phyloP scores from a whole-genome alignment of 179 eudicot genomes.

The Spinacia oleracea region DNA sequence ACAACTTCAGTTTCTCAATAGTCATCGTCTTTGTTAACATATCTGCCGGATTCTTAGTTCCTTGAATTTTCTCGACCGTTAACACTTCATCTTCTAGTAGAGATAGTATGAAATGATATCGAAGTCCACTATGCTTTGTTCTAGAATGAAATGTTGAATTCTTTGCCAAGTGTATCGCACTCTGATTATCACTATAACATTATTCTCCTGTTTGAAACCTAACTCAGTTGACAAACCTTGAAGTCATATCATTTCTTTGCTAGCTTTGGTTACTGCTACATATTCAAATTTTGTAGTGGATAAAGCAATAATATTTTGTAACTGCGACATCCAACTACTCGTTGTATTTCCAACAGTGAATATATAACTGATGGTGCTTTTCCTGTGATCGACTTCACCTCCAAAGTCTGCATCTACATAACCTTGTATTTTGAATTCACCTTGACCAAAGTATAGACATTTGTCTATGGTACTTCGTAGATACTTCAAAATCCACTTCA shows the following conservation, averaged over 20 bases:
- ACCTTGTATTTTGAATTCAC: too few species aligned
- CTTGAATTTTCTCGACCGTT: too few species aligned
- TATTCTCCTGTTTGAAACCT: background rate
- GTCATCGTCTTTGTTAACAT: too few species aligned
- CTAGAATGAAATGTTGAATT: slow-evolving; percentile 21
- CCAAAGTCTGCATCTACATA: too few species aligned
- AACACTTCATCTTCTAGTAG: slow-evolving; percentile 3
- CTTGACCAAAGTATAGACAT: too few species aligned
- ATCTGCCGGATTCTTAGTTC: too few species aligned
- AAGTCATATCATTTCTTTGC: slow-evolving; percentile 5
- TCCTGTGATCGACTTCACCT: too few species aligned
- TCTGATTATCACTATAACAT: slow-evolving; percentile 1
- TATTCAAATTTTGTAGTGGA: background rate
- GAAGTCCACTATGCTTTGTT: slow-evolving; percentile 12
- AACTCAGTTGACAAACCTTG: slow-evolving; percentile 7
- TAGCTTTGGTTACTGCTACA: slow-evolving; percentile 1
- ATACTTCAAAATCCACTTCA: too few species aligned
- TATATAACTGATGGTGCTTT: too few species aligned
- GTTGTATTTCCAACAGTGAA: background rate
- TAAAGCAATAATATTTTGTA: background rate
- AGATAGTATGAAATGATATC: slow-evolving; percentile 9
- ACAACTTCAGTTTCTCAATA: slow-evolving; percentile 9
- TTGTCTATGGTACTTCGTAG: too few species aligned
- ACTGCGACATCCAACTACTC: background rate
- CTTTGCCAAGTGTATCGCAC: slow-evolving; percentile 20